Evolutionary conservation across 2,329 filamentous ascomycete genomes (phyloP).

Genomic region (Arthrobotrys iridis): DNA sequence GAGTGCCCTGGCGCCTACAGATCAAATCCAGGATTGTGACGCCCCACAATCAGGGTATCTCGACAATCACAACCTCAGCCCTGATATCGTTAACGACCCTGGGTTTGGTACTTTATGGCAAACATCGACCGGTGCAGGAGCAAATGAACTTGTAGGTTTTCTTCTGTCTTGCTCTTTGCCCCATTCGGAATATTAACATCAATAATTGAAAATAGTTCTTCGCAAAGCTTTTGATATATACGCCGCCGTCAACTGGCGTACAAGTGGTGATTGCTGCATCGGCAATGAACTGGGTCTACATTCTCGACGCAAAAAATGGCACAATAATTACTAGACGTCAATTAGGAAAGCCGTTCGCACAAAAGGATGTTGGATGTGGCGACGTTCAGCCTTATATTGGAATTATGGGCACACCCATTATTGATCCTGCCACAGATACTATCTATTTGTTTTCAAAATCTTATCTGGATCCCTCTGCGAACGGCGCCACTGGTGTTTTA

Average conservation of each 20-base stretch:
- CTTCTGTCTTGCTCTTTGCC: no score
- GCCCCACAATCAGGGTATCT: conserved; percentile 61
- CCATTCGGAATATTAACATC: not conserved
- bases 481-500: conserved; percentile 57
- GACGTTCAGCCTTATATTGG: conserved; percentile 41
- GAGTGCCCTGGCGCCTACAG: conserved; percentile 53
- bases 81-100: conserved; percentile 59
- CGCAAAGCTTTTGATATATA: conserved; percentile 65
- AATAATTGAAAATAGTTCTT: conserved; percentile 61
- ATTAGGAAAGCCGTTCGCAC: conserved; percentile 65
- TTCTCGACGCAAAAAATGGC: conserved; percentile 62
- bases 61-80: conserved; percentile 63
- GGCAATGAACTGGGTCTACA: conserved; percentile 59
- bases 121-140: conserved; percentile 11
- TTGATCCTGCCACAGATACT: conserved; percentile 64
- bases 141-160: conserved; percentile 15
- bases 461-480: conserved; percentile 58
- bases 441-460: conserved; percentile 65
- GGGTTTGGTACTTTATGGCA: conserved; percentile 60
- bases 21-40: conserved; percentile 59
- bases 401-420: conserved; percentile 58
- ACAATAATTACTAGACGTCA: conserved; percentile 61
- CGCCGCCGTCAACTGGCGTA: conserved; percentile 60
- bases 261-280: conserved; percentile 62
- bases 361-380: conserved; percentile 65